These are phyloP conservation scores for Protomyces lactucae-debilis DNA, from an alignment of 1,139 yeast genomes.

Conservation along the genomic window DNA sequence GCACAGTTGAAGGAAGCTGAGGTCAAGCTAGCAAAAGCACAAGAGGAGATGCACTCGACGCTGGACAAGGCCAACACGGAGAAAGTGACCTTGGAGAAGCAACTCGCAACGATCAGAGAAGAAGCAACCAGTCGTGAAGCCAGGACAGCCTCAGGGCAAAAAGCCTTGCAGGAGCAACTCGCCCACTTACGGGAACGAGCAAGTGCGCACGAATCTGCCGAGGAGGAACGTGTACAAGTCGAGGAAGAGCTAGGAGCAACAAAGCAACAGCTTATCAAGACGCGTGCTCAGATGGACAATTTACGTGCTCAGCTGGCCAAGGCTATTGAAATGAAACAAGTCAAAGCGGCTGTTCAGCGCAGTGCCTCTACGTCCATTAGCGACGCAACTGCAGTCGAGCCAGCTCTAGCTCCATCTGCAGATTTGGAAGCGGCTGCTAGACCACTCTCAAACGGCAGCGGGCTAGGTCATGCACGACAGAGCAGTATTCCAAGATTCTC, in stretches of 20 bases:
- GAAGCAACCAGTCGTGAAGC: neutral
- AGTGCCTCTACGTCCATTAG: neutral
- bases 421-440: no score
- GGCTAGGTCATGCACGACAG: neutral
- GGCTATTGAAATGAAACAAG: neutral
- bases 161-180: neutral
- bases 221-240: neutral
- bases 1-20: neutral
- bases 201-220: neutral
- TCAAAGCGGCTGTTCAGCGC: neutral
- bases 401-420: no score
- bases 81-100: no score
- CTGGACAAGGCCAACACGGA: no score
- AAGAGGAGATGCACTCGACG: neutral
- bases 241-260: neutral
- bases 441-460: neutral
- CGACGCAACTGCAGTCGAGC: neutral
- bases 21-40: neutral
- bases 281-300: neutral
- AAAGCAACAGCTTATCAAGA: neutral
- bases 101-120: neutral
- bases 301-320: neutral
- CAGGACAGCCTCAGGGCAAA: neutral
- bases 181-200: neutral
- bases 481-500: neutral